These are phyloP conservation scores for Floccularia luteovirens DNA, from an alignment of 768 basidiomycete species.

Conservation along the genomic window DNA sequence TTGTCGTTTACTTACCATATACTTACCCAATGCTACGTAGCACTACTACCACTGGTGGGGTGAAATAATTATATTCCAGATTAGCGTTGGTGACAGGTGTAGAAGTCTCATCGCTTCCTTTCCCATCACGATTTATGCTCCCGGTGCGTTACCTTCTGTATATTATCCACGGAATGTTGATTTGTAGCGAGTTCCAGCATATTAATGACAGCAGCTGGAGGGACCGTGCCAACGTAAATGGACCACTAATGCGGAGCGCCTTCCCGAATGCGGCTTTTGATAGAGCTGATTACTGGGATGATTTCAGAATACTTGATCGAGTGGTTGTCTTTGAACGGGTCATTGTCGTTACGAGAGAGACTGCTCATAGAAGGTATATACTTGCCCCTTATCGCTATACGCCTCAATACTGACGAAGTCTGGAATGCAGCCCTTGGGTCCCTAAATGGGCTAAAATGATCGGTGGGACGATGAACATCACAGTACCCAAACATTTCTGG, in stretches of 20 bases:
- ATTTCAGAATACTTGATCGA: constrained; percentile 33
- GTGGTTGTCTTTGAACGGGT: constrained; percentile 58
- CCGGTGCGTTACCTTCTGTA: constrained; percentile 16
- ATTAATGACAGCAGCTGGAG: constrained; percentile 34
- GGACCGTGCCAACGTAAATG: constrained; percentile 54
- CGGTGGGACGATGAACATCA: not conserved
- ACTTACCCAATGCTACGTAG: constrained; percentile 11
- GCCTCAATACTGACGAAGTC: not conserved
- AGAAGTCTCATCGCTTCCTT: not conserved
- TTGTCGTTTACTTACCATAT: not conserved
- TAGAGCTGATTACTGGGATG: constrained; percentile 50
- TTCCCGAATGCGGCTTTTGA: constrained; percentile 60
- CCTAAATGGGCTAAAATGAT: not conserved
- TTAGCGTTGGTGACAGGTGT: constrained; percentile 9
- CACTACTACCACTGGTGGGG: constrained; percentile 43
- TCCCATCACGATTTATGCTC: constrained; percentile 24
- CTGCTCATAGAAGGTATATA: constrained; percentile 36
- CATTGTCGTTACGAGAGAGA: constrained; percentile 52
- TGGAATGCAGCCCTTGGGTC: not conserved
- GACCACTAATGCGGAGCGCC: constrained; percentile 58
- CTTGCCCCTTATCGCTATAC: not conserved
- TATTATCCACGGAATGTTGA: not conserved
- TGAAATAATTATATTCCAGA: constrained; percentile 32
- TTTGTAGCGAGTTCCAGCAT: constrained; percentile 5
- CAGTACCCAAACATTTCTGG: not conserved